These are phyloP conservation scores for Zostera marina DNA, from an alignment of 116 monocot genomes.

Conservation along the genomic window DNA sequence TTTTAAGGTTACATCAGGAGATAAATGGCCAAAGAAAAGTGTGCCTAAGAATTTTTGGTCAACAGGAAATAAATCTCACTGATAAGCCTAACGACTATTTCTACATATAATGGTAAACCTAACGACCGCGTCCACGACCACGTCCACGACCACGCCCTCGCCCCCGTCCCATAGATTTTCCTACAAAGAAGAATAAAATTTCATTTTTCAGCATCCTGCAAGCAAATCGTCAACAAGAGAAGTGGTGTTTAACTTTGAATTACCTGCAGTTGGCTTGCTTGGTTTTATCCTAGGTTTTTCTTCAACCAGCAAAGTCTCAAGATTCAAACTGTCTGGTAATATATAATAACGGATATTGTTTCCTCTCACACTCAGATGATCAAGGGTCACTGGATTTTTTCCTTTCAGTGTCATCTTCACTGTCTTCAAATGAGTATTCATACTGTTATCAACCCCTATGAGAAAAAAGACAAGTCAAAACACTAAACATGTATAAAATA, in stretches of 20 bases:
- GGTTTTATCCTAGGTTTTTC: slow-evolving; percentile 93
- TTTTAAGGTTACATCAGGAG: too few relatives aligned
- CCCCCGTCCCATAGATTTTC: slow-evolving; percentile 71
- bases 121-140: slow-evolving; percentile 15
- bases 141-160: slow-evolving; percentile 55
- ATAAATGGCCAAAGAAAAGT: too few relatives aligned
- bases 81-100: not conserved
- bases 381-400: slow-evolving; percentile 79
- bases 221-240: not conserved
- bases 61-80: slow-evolving; percentile 2
- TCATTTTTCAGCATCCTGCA: not conserved
- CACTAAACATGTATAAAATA: not conserved
- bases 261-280: slow-evolving; percentile 91
- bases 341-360: slow-evolving; percentile 96
- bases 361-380: slow-evolving; percentile 90
- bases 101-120: not conserved
- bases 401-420: slow-evolving; percentile 92
- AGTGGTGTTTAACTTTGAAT: not conserved
- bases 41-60: too few relatives aligned
- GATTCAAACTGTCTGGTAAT: slow-evolving; percentile 93
- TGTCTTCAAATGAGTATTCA: slow-evolving; percentile 96
- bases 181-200: slow-evolving; percentile 14
- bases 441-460: slow-evolving; percentile 90
- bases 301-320: slow-evolving; percentile 90
- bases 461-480: not conserved